Evolutionary conservation across 768 basidiomycete species (phyloP).

Genomic region (Leccinellum rugosiceps): DNA sequence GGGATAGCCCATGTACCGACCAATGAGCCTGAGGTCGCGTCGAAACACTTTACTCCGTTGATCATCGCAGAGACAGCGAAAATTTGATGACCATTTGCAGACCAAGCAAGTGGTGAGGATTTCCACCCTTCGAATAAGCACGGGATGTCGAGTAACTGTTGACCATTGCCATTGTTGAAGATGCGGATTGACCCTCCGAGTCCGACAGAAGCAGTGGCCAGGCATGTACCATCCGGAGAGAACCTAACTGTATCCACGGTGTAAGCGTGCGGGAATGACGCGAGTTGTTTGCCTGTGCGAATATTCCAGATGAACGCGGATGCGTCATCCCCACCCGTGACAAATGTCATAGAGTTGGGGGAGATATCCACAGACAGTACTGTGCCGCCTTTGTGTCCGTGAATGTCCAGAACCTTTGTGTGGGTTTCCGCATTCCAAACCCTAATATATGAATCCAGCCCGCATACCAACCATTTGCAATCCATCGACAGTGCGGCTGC

Average conservation of each 20-base stretch:
- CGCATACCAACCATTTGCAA: background rate
- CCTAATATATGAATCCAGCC: background rate
- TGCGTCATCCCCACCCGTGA: background rate
- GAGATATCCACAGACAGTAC: background rate
- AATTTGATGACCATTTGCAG: background rate
- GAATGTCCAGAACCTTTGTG: background rate
- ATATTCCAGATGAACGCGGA: background rate
- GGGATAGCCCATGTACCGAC: background rate
- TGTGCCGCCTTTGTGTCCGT: background rate
- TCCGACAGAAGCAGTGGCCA: background rate
- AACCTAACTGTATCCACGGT: background rate
- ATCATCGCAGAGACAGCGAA: background rate
- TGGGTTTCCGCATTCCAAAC: background rate
- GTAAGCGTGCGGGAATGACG: background rate
- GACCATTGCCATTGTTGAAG: background rate
- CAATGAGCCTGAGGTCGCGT: background rate
- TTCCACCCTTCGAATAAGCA: background rate
- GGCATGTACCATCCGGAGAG: background rate
- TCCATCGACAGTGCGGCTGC: background rate
- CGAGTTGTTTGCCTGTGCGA: background rate
- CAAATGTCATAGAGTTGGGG: background rate
- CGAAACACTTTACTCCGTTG: background rate
- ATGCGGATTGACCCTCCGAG: background rate
- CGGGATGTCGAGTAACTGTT: background rate
- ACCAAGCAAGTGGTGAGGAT: background rate